Evolutionary conservation across 371 early-diverging fungal species (phyloP).

Genomic region (Mucor irregularis): DNA sequence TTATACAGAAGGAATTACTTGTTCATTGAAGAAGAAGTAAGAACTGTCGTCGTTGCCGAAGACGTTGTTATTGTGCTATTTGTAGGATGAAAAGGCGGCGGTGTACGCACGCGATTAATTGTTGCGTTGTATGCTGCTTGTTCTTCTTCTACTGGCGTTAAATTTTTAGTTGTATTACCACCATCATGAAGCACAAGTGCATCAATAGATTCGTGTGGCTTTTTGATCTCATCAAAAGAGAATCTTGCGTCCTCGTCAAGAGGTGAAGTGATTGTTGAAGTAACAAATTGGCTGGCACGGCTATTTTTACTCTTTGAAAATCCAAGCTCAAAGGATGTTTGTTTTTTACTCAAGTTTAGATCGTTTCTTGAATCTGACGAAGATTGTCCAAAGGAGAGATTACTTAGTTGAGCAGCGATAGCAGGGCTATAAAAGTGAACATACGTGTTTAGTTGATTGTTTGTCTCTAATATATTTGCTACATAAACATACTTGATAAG

Average conservation of each 20-base stretch:
- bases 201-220: not conserved
- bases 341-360: not conserved
- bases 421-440: constrained; percentile 1
- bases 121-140: constrained; percentile 31
- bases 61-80: no score
- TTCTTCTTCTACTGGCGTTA: constrained; percentile 27
- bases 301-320: not conserved
- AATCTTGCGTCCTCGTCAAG: constrained; percentile 2
- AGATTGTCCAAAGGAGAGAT: constrained; percentile 3
- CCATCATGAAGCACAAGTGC: not conserved
- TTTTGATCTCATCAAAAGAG: not conserved
- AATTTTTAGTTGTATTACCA: not conserved
- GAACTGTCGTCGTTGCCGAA: no score
- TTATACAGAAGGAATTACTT: no score
- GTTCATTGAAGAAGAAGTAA: no score
- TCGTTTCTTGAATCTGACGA: not conserved
- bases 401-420: constrained; percentile 8
- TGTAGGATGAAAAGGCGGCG: constrained; percentile 17
- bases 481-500: constrained; percentile 30
- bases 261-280: not conserved
- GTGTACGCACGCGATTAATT: constrained; percentile 22
- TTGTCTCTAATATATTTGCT: not conserved
- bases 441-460: not conserved
- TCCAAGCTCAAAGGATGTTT: not conserved
- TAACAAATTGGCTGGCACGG: not conserved